Evolutionary conservation across 164 flowering plant genomes (phyloP), one percentile per base, ranked within the genome.

Genomic region (Kingdonia uniflora): DNA sequence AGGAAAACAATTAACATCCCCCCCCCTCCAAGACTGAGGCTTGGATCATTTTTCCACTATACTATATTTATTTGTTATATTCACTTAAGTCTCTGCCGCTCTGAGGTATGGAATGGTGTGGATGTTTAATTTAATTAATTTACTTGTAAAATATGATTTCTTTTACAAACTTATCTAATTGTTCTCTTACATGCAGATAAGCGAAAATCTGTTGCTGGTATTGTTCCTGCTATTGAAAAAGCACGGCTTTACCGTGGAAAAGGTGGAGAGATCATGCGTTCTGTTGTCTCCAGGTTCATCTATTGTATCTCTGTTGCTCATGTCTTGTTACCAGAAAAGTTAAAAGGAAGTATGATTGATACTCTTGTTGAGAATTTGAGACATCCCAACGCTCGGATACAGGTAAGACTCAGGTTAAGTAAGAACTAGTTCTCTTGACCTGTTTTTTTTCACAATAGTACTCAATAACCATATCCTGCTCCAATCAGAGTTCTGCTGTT

Each of bases 171-270:
- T 23, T 33, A 19, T 47, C 33, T 42, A 24, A n/a, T 16, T 20
- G 40, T 53, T 20, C 39, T 63, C 8, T 1, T 60, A 25, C 42
- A 13, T 59, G 23, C 82, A 92, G 99, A 79, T 59, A 79, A 68
- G 70, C 95, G 85, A 67, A 84, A 77, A 56, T 42, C 51, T 48
- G 63, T 81, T 64, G 80, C 89, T 58, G 79, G 82, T 61, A 43
- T 92, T 40, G 95, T 92, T 67, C 94, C 89, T 71, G 95, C 87
- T 48, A 92, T 92, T 74, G 99, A 92, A 68, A 92, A 84, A 69
- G 96, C 99, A 58, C 88, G 94, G 25, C 94, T 88, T 52, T 92
- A 92, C 69, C 95, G 99, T 63, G 96, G 99, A 44, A 92, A 92
- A 68, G 96, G 96, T 66, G 99, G 99, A 70, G 99, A 92, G 67